Evolutionary conservation across 129 eudicot species (phyloP), one percentile per base, ranked within the genome.

Genomic region (Arctium minus): DNA sequence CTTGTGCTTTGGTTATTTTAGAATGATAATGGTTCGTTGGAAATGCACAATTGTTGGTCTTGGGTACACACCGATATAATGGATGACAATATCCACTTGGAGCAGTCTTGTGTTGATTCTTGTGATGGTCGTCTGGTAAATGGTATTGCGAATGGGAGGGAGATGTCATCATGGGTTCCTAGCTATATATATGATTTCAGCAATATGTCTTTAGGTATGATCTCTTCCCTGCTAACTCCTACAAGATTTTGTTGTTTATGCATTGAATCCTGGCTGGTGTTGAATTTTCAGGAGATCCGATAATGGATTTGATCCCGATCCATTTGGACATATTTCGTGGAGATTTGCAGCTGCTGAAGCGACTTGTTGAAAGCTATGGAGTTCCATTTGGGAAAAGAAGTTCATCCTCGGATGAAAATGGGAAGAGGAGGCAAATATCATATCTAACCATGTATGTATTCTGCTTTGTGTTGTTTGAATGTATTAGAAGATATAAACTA

Each of bases 21-120:
- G 96, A 77, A 86, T 81, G 91, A 87, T 38, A 65, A 86, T 29
- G 89, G 86, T 33, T 48, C 5, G 70, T 79, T 82, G 5, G 86
- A 88, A 79, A 79, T 81, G 83, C 37, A 67, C 36, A 87, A 75
- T 82, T 48, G 82, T 74, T 92, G 89, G 88, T 84, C 94, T 56
- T 95, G 97, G 97, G 80, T 95, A 88, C 99, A 95, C 87, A 87
- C 99, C 1, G 99, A 95, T 72, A 86, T 95, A 40, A 95, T 95
- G 99, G 97, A 95, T 85, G 99, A 95, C 83, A 95, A 95, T 85
- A 83, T 95, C 86, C 87, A 88, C 88, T 80, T 94, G 92, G 92
- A 89, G 78, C 89, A 87, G 18, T 86, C 77, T 22, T 22, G 27
- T 22, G 27, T 22, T 22, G 27, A 22, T 22, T 22, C 27, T 22